These are phyloP conservation scores for Meyerozyma elateridarum DNA, from an alignment of 1,139 yeast genomes.

Conservation along the genomic window DNA sequence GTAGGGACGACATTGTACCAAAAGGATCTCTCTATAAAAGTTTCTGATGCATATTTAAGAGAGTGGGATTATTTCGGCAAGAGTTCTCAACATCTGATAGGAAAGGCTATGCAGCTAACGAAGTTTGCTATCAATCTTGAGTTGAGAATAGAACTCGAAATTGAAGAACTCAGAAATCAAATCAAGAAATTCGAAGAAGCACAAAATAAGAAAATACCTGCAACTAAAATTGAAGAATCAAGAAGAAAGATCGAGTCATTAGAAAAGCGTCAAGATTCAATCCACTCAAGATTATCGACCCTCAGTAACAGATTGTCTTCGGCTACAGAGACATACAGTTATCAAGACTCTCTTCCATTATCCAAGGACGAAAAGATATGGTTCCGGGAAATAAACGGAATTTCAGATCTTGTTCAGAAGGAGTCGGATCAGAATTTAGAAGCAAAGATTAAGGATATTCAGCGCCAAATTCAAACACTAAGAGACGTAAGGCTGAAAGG, in stretches of 20 bases:
- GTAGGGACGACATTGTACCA: too few relatives aligned
- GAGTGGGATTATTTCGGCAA: too few relatives aligned
- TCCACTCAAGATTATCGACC: slow-evolving; percentile 17
- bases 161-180: slow-evolving; percentile 23
- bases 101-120: slow-evolving; percentile 11
- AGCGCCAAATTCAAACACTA: slow-evolving; percentile 19
- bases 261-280: slow-evolving; percentile 18
- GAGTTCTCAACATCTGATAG: background rate
- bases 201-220: slow-evolving; percentile 1
- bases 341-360: slow-evolving; percentile 24
- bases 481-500: too few relatives aligned
- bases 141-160: slow-evolving; percentile 19
- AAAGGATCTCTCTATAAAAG: too few relatives aligned
- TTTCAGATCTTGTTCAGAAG: slow-evolving; percentile 14
- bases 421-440: slow-evolving; percentile 10
- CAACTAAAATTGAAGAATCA: slow-evolving; percentile 2
- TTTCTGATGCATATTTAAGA: too few relatives aligned
- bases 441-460: slow-evolving; percentile 11
- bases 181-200: slow-evolving; percentile 15
- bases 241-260: slow-evolving; percentile 8
- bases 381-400: slow-evolving; percentile 33
- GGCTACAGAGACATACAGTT: slow-evolving; percentile 19
- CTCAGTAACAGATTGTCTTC: slow-evolving; percentile 23
- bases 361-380: slow-evolving; percentile 33
- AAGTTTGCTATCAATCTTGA: slow-evolving; percentile 20